Conservation (phyloP, 2,329 filamentous ascomycete species). For the Epichloe brachyelytri region DNA sequence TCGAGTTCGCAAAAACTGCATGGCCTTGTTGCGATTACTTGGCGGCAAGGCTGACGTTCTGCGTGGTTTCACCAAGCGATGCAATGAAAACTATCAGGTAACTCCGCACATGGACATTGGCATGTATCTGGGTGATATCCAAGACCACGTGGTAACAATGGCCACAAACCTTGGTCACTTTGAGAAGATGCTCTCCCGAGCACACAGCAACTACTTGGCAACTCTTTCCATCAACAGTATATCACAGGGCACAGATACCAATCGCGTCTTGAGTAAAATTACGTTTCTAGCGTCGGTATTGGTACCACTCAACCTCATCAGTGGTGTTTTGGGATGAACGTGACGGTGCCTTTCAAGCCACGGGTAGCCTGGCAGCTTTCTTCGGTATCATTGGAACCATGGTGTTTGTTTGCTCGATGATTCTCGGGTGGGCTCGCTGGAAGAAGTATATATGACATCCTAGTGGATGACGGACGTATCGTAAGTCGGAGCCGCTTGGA, state of each 20-base stretch:
- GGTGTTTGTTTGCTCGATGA: conserved; percentile 34
- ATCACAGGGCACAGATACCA: conserved; percentile 74
- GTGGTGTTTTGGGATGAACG: conserved; percentile 80
- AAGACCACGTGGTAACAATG: conserved; percentile 99
- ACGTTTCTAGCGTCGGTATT: conserved; percentile 88
- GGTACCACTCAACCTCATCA: conserved; percentile 90
- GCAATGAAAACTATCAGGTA: conserved; percentile 93
- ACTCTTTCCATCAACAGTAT: conserved; percentile 90
- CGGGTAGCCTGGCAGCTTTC: conserved; percentile 41
- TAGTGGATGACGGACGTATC: too few relatives aligned
- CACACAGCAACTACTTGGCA: conserved; percentile 91
- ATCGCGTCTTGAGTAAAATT: conserved; percentile 85
- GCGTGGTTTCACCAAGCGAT: conserved; percentile 93
- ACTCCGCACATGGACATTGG: conserved; percentile 94
- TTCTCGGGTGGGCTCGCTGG: conserved; percentile 32
- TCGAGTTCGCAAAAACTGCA: conserved; percentile 83
- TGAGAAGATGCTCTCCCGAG: conserved; percentile 91
- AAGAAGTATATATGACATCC: conserved; percentile 30
- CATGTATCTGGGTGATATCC: conserved; percentile 91
- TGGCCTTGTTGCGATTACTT: conserved; percentile 82
- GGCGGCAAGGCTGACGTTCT: conserved; percentile 98
- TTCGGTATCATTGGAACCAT: conserved; percentile 40
- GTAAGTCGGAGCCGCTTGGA: too few relatives aligned
- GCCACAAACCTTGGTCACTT: conserved; percentile 93
- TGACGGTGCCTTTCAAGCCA: conserved; percentile 52